Base-by-base conservation (phyloP, 2,329 filamentous ascomycete genomes). In the Lachnellula occidentalis region DNA sequence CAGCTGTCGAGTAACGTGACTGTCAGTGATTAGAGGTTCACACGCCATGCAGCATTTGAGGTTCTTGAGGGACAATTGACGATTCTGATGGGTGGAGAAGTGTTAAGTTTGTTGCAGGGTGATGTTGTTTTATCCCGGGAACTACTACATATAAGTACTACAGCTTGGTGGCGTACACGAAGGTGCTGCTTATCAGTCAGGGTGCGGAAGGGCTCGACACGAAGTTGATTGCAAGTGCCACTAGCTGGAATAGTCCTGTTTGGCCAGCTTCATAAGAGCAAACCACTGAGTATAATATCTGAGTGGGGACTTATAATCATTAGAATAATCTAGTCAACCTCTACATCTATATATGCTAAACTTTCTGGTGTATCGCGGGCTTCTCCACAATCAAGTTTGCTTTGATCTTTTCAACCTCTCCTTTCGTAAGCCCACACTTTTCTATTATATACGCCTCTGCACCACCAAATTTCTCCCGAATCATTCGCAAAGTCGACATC, bases 361-460 rank as follows among this genome's bases (percentile, higher is more conserved):
- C 2, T 41, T 57, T 57, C 39, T 51, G 19, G 48, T 63, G 57
- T 15, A 60, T 27, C 17, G 64, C 51, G 27, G 58, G 54, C 14
- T 58, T 56, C 41, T 65, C 57, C 21, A 67, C 71, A 4, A 75
- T 67, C 56, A 85, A 63, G 64, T 80, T 82, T 48, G 67, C 72
- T 50, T 73, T 74, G 48, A 87, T 69, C 55, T 66, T 72, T 57
- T 74, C 73, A 52, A 90, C 73, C 57, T 82, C 78, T 5, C 74
- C 76, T 34, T 76, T 73, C 1, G 73, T 76, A 36, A 90, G 66
- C 12, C 82, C 77, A 64, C 85, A 85, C 34, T 79, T 70, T 14
- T 79, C 72, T 52, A 74, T 71, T 59, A 89, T 73, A 70, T 88
- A 91, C 14, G 71, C 70, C 66, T 89, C 84, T 2, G 80, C 76